Percentiles rank a stretch among this genome's conserved stretches.
Conservation (phyloP, 1,139 yeast species). For the Arxiozyma slooffiae region DNA sequence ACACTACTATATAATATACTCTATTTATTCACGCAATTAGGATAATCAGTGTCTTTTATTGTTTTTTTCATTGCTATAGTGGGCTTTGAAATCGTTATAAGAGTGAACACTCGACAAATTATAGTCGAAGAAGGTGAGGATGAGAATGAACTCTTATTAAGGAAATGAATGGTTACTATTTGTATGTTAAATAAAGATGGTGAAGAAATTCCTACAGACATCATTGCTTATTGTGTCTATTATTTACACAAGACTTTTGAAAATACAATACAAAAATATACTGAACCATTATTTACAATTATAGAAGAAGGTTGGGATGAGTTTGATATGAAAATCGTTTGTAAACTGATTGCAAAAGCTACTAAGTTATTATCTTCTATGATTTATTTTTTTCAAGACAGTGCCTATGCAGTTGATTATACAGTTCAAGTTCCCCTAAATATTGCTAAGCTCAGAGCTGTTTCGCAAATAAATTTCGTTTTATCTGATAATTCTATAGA, state of each 20-base stretch:
- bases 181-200: conserved; percentile 66
- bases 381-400: conserved; percentile 72
- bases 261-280: conserved; percentile 70
- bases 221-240: conserved; percentile 81
- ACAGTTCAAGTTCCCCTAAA: conserved; percentile 59
- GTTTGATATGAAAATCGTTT: conserved; percentile 70
- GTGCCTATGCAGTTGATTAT: conserved; percentile 67
- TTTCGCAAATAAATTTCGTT: conserved; percentile 46
- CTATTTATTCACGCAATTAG: background rate
- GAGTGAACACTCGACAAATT: conserved; percentile 79
- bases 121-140: conserved; percentile 54
- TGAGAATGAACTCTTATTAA: conserved; percentile 80
- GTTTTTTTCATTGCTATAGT: conserved; percentile 28
- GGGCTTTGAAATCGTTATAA: conserved; percentile 57
- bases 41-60: background rate
- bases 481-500: background rate
- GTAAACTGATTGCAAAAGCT: conserved; percentile 64
- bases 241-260: conserved; percentile 87
- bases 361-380: conserved; percentile 76
- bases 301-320: conserved; percentile 99
- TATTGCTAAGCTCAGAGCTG: conserved; percentile 56
- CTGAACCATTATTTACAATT: conserved; percentile 73
- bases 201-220: conserved; percentile 68
- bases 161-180: conserved; percentile 78
- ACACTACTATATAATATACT: too few species aligned